A percentile compares a stretch with the other conserved stretches of the same genome.
Conservation (phyloP, 2,329 filamentous ascomycete species). For the Alternaria angustiovoidea region DNA sequence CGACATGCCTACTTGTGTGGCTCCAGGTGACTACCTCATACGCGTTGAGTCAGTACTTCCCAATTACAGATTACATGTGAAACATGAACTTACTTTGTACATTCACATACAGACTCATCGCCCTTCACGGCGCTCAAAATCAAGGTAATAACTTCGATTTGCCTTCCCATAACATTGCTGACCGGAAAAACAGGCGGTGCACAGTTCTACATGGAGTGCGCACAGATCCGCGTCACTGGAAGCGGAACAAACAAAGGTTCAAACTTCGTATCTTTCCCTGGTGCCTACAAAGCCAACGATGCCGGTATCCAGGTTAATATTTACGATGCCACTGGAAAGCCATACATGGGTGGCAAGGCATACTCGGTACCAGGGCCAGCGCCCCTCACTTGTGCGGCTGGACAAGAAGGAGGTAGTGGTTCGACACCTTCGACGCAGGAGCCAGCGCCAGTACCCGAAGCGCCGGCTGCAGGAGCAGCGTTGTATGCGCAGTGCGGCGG, state of each 20-base stretch:
- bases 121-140: constrained; percentile 47
- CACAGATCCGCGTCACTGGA: constrained; percentile 34
- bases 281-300: constrained; percentile 34
- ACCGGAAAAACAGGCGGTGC: constrained; percentile 1
- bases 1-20: constrained; percentile 41
- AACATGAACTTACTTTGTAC: neutral
- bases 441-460: constrained; percentile 3
- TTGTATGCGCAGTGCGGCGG: constrained; percentile 27
- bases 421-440: neutral
- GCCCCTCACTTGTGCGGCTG: constrained; percentile 53
- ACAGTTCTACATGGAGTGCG: constrained; percentile 36
- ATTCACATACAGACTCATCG: constrained; percentile 41
- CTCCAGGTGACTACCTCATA: constrained; percentile 49
- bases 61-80: neutral
- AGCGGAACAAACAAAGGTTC: constrained; percentile 24
- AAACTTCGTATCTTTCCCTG: constrained; percentile 33
- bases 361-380: constrained; percentile 60
- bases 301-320: constrained; percentile 30
- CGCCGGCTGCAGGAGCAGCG: constrained; percentile 12
- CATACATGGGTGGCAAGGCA: constrained; percentile 28
- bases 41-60: constrained; percentile 18
- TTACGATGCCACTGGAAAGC: constrained; percentile 22
- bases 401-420: neutral
- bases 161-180: neutral
- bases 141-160: neutral